These are phyloP conservation scores for Agrostemma githago DNA, from an alignment of 148 eudicot genomes.

Conservation along the genomic window DNA sequence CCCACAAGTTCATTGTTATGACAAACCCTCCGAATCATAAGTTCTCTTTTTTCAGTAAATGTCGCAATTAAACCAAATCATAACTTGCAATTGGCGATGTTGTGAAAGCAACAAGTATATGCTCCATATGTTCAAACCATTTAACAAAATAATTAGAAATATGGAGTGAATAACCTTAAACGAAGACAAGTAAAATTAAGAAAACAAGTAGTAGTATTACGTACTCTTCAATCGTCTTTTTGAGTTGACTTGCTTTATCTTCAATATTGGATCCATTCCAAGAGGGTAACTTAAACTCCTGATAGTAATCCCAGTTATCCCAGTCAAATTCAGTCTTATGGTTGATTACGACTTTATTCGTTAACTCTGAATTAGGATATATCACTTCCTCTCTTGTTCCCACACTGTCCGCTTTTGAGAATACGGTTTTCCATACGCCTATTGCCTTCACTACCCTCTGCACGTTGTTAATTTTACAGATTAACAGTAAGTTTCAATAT, in stretches of 20 bases:
- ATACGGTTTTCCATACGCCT: slow-evolving; percentile 14
- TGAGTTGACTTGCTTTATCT: neutral
- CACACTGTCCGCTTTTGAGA: slow-evolving; percentile 1
- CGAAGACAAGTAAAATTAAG: neutral
- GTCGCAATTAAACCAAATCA: no score
- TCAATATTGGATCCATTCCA: neutral
- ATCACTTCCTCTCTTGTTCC: slow-evolving; percentile 7
- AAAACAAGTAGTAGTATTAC: neutral
- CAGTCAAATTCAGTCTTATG: slow-evolving; percentile 16
- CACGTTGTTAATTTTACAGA: neutral
- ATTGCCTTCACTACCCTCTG: slow-evolving; percentile 15
- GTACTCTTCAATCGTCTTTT: neutral
- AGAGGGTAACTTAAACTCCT: neutral
- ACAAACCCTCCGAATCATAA: no score
- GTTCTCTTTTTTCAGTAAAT: no score
- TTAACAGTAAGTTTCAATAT: no score
- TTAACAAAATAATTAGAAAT: no score
- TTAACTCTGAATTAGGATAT: slow-evolving; percentile 11
- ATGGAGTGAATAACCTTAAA: no score
- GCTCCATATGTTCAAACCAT: no score
- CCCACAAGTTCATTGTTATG: no score
- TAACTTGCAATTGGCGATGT: no score
- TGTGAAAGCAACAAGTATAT: no score
- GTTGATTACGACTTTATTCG: neutral
- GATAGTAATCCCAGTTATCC: slow-evolving; percentile 3